Evolutionary conservation across 352 stramenopile genomes (phyloP).

Genomic region (Phytophthora hibernalis): DNA sequence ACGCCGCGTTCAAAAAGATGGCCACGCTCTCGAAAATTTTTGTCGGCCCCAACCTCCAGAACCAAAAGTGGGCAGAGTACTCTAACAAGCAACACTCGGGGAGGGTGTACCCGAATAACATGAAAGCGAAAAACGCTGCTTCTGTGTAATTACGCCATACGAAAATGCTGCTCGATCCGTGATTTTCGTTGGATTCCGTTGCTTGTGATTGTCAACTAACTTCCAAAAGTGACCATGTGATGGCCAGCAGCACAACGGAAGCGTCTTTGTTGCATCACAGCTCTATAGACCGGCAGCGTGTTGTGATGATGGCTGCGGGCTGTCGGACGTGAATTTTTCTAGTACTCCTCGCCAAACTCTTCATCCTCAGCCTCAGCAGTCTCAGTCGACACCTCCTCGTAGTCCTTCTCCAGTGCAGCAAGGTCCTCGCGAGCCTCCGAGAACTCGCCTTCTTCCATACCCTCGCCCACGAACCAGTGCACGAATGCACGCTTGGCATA

Average conservation of each 20-base stretch:
- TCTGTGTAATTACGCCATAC: slow-evolving; percentile 35
- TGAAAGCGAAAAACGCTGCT: slow-evolving; percentile 7
- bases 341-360: slow-evolving; percentile 91
- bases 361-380: slow-evolving; percentile 95
- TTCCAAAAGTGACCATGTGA: slow-evolving; percentile 12
- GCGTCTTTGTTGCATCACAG: slow-evolving; percentile 15
- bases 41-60: slow-evolving; percentile 5
- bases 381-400: slow-evolving; percentile 98
- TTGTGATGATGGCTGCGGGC: slow-evolving; percentile 9
- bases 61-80: slow-evolving; percentile 24
- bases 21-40: slow-evolving; percentile 32
- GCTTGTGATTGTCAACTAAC: slow-evolving; percentile 10
- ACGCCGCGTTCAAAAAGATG: slow-evolving; percentile 15
- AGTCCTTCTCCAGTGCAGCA: no score
- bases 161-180: slow-evolving; percentile 37
- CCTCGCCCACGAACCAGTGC: no score
- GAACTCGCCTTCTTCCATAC: no score
- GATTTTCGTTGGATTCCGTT: slow-evolving; percentile 24
- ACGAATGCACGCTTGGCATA: no score
- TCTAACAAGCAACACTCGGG: slow-evolving; percentile 3
- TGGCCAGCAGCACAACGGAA: slow-evolving; percentile 18
- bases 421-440: no score
- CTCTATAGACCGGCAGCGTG: slow-evolving; percentile 26
- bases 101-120: background rate
- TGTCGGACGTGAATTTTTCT: slow-evolving; percentile 24